Base-by-base conservation (phyloP, 2,329 filamentous ascomycete genomes). In the Cucurbitaria berberidis region DNA sequence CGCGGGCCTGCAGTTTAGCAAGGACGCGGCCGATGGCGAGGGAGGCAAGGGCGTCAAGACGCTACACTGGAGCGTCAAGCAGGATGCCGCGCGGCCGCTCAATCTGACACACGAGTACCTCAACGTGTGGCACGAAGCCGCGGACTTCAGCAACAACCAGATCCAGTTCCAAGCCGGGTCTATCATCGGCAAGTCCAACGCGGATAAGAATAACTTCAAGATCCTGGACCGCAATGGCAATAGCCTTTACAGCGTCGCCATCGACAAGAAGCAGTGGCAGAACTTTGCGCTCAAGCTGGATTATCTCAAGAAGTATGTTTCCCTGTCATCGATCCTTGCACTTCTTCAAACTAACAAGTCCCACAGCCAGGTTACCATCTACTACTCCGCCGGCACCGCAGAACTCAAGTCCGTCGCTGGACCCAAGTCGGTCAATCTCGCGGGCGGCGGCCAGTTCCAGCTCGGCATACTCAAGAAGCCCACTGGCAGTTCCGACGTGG, bases 381-480 rank as follows among this genome's bases (percentile, higher is more conserved):
- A 81, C 72, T 86, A 86, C 75, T 87, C 84, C 1, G 72, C 74
- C 16, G 80, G 78, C 38, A 66, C 67, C 26, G 66, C 69, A 1
- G 68, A 79, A 0, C 80, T 87, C 26, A 72, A 76, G 27, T 67
- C 74, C 1, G 80, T 82, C n/a, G 83, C 78, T 0, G 69, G 75
- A 16, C 72, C 79, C 0, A 63, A 82, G 0, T 19, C 71, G 35
- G 84, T 84, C 60, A 78, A 85, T 59, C 76, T 85, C 49, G 77
- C 78, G 35, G 85, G 85, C 5, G 78, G 81, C 48, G 85, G 85
- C 19, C 84, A 87, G 67, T 86, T 81, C 69, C 85, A 88, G 67
- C 81, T 87, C 45, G 85, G 85, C 30, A 67, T 86, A 1, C 74
- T 88, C 53, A 87, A 87, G 80, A 87, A 86, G 77, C 80, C 82